Evolutionary conservation across 73 alveolate genomes (phyloP), one percentile per base, ranked within the genome.

Genomic region (Paramecium sexaurelia): DNA sequence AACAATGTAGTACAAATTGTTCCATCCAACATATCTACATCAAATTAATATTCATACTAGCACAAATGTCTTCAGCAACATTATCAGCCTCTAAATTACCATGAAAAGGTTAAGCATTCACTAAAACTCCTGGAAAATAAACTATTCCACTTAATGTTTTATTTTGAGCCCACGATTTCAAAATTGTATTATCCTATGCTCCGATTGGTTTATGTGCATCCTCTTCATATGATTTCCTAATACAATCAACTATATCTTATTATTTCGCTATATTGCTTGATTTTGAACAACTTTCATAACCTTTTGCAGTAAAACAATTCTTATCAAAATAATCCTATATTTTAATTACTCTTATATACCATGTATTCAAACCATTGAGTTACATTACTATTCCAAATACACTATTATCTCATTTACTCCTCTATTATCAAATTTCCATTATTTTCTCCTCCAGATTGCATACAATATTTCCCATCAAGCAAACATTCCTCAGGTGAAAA

Each of bases 51-150:
- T 17, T 61, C 26, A 61, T 61, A 61, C 83, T 61, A 20, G 67
- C 35, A 24, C 90, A 78, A 19, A 78, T 78, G n/a, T 41, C 41
- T 43, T 78, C 90, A 29, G 27, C 6, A 19, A 78, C 90, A 22
- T n/a, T 33, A 7, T 40, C 47, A 41, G 90, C 73, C 22, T 78
- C 73, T 7, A 78, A 39, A 78, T 39, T 78, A 29, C 90, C 90
- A 36, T 22, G 22, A 20, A 17, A 78, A 2, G 90, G 68, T 11
- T 22, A 6, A 0, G 27, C 55, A 78, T 78, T 43, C 19, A 78
- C 90, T 22, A 78, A 9, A 17, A 78, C 90, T 41, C 90, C 90
- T 29, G 90, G 90, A 26, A 22, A 78, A 39, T 40, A 78, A 9
- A 20, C 1, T 15, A 78, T 24, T 17, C 90, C 90, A 35, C 86